Percentiles rank a stretch among this genome's conserved stretches.
Evolutionary conservation across 768 basidiomycete species (phyloP).

Genomic region (Termitomyces heimii): DNA sequence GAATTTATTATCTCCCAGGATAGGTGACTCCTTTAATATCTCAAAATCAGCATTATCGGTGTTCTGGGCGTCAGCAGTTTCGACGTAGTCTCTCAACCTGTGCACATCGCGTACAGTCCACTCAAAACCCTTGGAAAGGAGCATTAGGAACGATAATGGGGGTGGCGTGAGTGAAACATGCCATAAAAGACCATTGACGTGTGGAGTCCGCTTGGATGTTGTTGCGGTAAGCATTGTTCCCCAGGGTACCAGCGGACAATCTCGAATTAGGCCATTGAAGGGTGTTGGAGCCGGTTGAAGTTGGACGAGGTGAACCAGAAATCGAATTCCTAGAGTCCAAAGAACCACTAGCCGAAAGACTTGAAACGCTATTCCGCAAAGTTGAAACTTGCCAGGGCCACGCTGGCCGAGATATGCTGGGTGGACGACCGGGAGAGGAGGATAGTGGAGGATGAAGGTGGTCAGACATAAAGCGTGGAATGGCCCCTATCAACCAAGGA

Average conservation of each 20-base stretch:
- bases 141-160: conserved; percentile 1
- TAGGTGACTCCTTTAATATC: conserved; percentile 57
- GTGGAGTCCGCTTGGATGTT: conserved; percentile 39
- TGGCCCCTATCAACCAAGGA: conserved; percentile 1
- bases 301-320: conserved; percentile 7
- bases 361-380: conserved; percentile 17
- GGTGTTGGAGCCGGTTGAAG: conserved; percentile 24
- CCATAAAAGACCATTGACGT: conserved; percentile 62
- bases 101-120: conserved; percentile 59
- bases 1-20: conserved; percentile 63
- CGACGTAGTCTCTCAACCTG: conserved; percentile 53
- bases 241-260: conserved; percentile 20
- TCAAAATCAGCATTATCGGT: conserved; percentile 45
- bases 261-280: conserved; percentile 19
- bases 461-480: conserved; percentile 29
- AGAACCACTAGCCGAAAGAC: conserved; percentile 12
- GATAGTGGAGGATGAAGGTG: conserved; percentile 30
- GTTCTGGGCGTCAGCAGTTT: conserved; percentile 28
- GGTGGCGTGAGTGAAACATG: conserved; percentile 19
- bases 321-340: conserved; percentile 11
- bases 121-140: conserved; percentile 53
- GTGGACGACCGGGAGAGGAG: conserved; percentile 41
- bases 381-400: conserved; percentile 30
- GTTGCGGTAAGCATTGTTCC: conserved; percentile 10
- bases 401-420: conserved; percentile 59